Conservation (phyloP, 1,284 basidiomycete species). For the Cryptococcus wingfieldii region DNA sequence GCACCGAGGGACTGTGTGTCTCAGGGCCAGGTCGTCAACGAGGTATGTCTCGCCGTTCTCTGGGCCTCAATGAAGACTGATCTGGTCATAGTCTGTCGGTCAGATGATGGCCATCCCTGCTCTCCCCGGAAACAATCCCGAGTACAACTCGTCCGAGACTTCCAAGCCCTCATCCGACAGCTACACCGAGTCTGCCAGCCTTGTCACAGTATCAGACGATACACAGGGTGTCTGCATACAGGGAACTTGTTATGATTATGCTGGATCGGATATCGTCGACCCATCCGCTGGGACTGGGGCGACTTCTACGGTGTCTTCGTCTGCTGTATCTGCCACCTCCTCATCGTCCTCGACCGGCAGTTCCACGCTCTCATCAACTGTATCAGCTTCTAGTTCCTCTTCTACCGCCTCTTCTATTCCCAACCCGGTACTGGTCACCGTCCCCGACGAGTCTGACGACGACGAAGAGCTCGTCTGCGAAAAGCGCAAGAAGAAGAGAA, state of each 20-base stretch:
- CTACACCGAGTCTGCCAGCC: slow-evolving; percentile 14
- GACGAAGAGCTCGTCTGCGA: neutral
- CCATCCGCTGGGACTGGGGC: neutral
- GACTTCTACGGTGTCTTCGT: neutral
- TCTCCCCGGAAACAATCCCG: slow-evolving; percentile 24
- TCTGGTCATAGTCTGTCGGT: slow-evolving; percentile 11
- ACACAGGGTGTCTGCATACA: slow-evolving; percentile 5
- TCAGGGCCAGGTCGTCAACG: slow-evolving; percentile 17
- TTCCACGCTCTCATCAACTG: neutral
- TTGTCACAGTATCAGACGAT: slow-evolving; percentile 11
- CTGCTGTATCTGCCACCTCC: neutral
- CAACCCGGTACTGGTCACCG: neutral
- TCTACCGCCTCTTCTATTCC: neutral
- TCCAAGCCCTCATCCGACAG: slow-evolving; percentile 5
- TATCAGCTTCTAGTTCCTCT: neutral
- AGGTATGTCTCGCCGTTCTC: slow-evolving; percentile 16
- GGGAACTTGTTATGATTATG: slow-evolving; percentile 16
- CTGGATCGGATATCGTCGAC: slow-evolving; percentile 4
- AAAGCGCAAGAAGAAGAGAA: slow-evolving; percentile 1
- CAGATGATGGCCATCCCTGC: slow-evolving; percentile 10
- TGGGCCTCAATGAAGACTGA: neutral
- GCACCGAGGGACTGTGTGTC: slow-evolving; percentile 9
- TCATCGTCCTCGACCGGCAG: neutral
- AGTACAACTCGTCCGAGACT: slow-evolving; percentile 21
- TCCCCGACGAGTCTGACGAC: neutral